Conservation (phyloP, 2,329 filamentous ascomycete species). For the Thermomyces lanuginosus region DNA sequence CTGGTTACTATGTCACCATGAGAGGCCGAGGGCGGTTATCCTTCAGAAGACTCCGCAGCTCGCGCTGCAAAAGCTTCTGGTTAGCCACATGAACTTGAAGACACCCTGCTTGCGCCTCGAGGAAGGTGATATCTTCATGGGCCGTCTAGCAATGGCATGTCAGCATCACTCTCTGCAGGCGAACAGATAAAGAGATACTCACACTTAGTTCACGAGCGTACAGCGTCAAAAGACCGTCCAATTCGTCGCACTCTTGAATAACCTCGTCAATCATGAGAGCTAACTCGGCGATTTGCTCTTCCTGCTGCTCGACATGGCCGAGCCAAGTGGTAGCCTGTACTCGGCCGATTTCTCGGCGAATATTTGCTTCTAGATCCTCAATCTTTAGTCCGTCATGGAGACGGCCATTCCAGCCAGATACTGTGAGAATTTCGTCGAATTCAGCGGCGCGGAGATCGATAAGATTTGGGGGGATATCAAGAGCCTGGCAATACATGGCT, state of each 20-base stretch:
- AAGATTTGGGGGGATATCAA: conserved; percentile 63
- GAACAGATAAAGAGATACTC: conserved; percentile 25
- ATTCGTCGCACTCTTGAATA: conserved; percentile 88
- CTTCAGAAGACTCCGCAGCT: conserved; percentile 77
- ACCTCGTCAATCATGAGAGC: conserved; percentile 72
- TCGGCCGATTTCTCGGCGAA: conserved; percentile 75
- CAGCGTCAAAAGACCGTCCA: conserved; percentile 82
- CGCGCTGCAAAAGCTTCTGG: conserved; percentile 80
- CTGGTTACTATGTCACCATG: no score
- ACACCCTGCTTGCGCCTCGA: conserved; percentile 92
- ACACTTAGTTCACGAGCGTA: conserved; percentile 90
- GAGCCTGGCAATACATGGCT: conserved; percentile 55
- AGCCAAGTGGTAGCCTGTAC: conserved; percentile 90
- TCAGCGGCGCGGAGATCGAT: conserved; percentile 62
- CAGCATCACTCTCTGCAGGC: neutral
- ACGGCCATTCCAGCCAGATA: conserved; percentile 76
- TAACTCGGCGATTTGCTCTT: conserved; percentile 75
- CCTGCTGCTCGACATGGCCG: conserved; percentile 64
- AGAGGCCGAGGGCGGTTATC: no score
- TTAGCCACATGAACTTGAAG: conserved; percentile 94
- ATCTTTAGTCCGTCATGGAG: conserved; percentile 58
- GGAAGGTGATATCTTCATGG: conserved; percentile 89
- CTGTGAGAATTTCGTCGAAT: conserved; percentile 66
- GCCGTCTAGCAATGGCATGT: conserved; percentile 59
- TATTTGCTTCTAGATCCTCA: conserved; percentile 63